A percentile compares a stretch with the other conserved stretches of the same genome.
Evolutionary conservation across 2,329 filamentous ascomycete species (phyloP).

Genomic region (Dothideomycetes sp.): DNA sequence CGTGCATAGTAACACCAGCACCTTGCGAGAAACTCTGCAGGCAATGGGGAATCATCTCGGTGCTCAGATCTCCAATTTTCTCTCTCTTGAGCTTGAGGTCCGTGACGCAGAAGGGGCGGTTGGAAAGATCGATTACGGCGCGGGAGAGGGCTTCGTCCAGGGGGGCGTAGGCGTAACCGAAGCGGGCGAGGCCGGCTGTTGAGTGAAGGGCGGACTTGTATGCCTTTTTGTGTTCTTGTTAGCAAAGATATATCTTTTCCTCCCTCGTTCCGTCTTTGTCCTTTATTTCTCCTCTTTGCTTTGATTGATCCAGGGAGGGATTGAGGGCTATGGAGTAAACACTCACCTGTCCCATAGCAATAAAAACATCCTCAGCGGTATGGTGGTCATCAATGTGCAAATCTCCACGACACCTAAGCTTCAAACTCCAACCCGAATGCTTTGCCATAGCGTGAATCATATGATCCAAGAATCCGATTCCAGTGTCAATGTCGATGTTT

Average conservation of each 20-base stretch:
- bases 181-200: slow-evolving; percentile 74
- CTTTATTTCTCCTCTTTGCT: too few species aligned
- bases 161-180: slow-evolving; percentile 84
- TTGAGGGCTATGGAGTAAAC: too few species aligned
- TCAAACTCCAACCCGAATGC: slow-evolving; percentile 88
- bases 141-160: slow-evolving; percentile 92
- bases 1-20: slow-evolving; percentile 85
- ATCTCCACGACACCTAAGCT: slow-evolving; percentile 75
- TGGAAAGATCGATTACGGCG: slow-evolving; percentile 89
- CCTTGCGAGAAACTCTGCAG: slow-evolving; percentile 88
- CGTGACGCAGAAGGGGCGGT: slow-evolving; percentile 76
- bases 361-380: slow-evolving; percentile 90
- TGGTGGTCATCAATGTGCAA: slow-evolving; percentile 97
- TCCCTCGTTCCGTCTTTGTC: neutral
- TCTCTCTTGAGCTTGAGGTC: slow-evolving; percentile 80
- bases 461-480: slow-evolving; percentile 96
- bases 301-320: too few species aligned
- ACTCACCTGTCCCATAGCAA: slow-evolving; percentile 61
- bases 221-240: slow-evolving; percentile 34
- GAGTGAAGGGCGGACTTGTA: slow-evolving; percentile 73
- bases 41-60: slow-evolving; percentile 96
- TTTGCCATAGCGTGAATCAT: slow-evolving; percentile 97
- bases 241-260: neutral
- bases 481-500: slow-evolving; percentile 78
- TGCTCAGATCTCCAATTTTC: slow-evolving; percentile 86